Evolutionary conservation across 2,329 filamentous ascomycete genomes (phyloP).

Genomic region (Fusarium sp.): DNA sequence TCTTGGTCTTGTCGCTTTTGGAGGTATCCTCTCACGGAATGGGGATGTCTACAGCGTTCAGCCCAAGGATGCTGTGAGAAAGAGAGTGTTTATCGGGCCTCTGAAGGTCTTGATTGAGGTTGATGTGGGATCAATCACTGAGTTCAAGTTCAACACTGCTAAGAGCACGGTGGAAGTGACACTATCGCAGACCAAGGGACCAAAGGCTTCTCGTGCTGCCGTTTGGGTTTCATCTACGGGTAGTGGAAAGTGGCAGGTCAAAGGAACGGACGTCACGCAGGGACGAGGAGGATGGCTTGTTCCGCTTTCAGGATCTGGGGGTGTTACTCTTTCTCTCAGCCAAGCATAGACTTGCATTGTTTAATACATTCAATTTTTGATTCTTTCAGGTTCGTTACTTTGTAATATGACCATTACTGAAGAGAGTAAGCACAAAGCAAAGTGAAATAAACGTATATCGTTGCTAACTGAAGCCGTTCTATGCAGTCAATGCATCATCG

Average conservation of each 20-base stretch:
- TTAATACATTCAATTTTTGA: neutral
- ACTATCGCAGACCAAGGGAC: conserved; percentile 47
- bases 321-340: conserved; percentile 11
- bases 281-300: conserved; percentile 42
- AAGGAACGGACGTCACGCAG: neutral
- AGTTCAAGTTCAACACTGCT: conserved; percentile 49
- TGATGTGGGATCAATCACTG: conserved; percentile 57
- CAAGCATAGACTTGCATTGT: neutral
- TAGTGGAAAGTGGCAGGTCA: conserved; percentile 15
- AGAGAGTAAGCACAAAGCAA: too few relatives aligned
- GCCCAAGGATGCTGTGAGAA: conserved; percentile 59
- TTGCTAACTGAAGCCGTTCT: too few relatives aligned
- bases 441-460: too few relatives aligned
- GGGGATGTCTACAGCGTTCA: conserved; percentile 50
- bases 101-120: conserved; percentile 55
- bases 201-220: conserved; percentile 45
- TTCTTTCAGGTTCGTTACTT: too few relatives aligned
- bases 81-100: conserved; percentile 60
- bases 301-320: neutral
- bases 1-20: conserved; percentile 62
- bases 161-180: conserved; percentile 35
- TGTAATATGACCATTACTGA: too few relatives aligned
- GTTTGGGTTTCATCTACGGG: conserved; percentile 52
- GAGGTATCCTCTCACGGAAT: conserved; percentile 53
- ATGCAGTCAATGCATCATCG: too few relatives aligned